Conservation (phyloP, 192 early-diverging fungal species). For the Coemansia sp. region DNA sequence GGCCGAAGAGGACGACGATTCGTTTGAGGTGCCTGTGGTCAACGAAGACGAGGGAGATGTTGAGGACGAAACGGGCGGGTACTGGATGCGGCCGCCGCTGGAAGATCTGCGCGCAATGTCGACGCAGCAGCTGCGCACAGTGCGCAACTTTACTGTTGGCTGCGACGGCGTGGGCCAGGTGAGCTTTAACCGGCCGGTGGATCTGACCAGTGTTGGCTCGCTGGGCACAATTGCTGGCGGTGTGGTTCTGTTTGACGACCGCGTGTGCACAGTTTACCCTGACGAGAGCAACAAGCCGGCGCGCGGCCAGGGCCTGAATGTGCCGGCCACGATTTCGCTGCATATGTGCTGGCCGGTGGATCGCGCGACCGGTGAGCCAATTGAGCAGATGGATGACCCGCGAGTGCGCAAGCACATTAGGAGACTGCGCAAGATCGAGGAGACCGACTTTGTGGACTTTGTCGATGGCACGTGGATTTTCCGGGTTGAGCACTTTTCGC, state of each 20-base stretch:
- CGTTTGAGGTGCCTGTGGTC: neutral
- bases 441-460: slow-evolving; percentile 80
- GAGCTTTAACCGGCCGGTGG: slow-evolving; percentile 75
- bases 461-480: slow-evolving; percentile 88
- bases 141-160: slow-evolving; percentile 75
- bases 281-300: slow-evolving; percentile 76
- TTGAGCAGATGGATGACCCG: slow-evolving; percentile 69
- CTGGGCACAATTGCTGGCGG: slow-evolving; percentile 72
- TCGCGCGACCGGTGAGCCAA: slow-evolving; percentile 65
- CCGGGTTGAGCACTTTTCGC: slow-evolving; percentile 80
- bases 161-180: slow-evolving; percentile 71
- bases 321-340: slow-evolving; percentile 75
- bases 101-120: slow-evolving; percentile 69
- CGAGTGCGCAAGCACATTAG: slow-evolving; percentile 66
- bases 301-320: slow-evolving; percentile 85
- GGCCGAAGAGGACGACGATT: slow-evolving; percentile 9
- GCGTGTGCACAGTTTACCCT: slow-evolving; percentile 77
- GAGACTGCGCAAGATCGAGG: slow-evolving; percentile 66
- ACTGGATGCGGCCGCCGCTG: slow-evolving; percentile 76
- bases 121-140: slow-evolving; percentile 64
- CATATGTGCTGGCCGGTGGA: slow-evolving; percentile 83
- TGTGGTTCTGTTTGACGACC: slow-evolving; percentile 73
- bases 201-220: slow-evolving; percentile 63
- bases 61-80: slow-evolving; percentile 52
- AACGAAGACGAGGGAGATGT: slow-evolving; percentile 5